Base-by-base conservation (phyloP, 768 basidiomycete genomes). In the Dacryopinax primogenitus region DNA sequence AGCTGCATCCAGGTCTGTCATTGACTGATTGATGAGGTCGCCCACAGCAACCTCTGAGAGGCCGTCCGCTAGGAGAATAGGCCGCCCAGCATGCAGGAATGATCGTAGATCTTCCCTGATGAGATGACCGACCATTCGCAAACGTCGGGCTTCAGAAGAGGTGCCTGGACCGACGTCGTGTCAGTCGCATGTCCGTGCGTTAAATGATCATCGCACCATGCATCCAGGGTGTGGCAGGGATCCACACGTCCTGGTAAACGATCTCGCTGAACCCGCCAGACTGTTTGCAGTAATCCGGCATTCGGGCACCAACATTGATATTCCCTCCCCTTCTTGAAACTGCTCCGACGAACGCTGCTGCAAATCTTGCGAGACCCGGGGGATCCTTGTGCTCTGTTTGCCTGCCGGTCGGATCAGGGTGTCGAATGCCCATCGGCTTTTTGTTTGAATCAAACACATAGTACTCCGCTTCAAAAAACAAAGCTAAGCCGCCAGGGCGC, bases 401-500 rank as follows among this genome's bases (percentile, higher is more conserved):
- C 30, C 15, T 28, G 12, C 30, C 30, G 51, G 13, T 58, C 15
- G 23, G 26, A 30, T 58, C 51, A 32, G 11, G 30, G 21, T 58
- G 26, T 26, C 51, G 51, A 18, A 58, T 58, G 30, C 51, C 51
- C 3, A 58, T 37, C 2, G 76, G 78, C 23, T 72, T 71, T 68
- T 79, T 78, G 66, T 86, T 74, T 18, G 65, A 65, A 68, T 84
- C 85, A 68, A 87, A 84, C n/a, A 82, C 76, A 65, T 75, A 72
- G 70, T 87, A 90, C 63, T 87, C 86, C 70, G 83, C 87, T 75
- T 91, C 89, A 63, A 81, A 75, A 16, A 89, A 67, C 62, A 85
- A 78, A 65, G 88, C 71, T 33, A 90, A 77, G 33, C 89, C 89
- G 28, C 83, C 83, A 1, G 87, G 87, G 47, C 86, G 82, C 44